Base-by-base conservation (phyloP, 2,329 filamentous ascomycete genomes). In the Xylaria sp. region DNA sequence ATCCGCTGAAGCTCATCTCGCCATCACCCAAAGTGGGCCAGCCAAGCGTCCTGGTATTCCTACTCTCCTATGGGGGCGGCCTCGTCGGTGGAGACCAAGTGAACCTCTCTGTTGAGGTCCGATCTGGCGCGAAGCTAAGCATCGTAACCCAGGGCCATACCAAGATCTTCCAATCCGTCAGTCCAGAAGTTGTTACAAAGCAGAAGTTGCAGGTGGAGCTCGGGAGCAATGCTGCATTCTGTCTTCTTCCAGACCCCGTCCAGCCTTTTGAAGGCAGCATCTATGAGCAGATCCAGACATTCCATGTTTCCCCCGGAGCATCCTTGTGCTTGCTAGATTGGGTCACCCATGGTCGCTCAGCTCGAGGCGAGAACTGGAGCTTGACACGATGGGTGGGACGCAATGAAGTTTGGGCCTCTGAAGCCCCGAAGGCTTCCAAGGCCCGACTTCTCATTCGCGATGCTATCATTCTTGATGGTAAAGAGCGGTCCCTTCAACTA, bases 51-150 rank as follows among this genome's bases (percentile, higher is more conserved):
- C 88, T 96, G 36, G 90, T 97, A 46, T 98, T 97, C 77, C 85
- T 98, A 43, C 86, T 99, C 57, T 97, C 94, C 0, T 99, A 98
- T 78, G 96, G 96, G 58, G 96, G 96, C 50, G 96, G 96, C 1
- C 88, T 99, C 15, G 92, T 99, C 1, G 93, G 91, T 13, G 94
- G 94, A 48, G 96, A 99, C 79, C 84, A 87, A 71, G 91, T 98
- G 78, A 84, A 90, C 75, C 87, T 99, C 30, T 83, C 84, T 23
- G 86, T 97, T 69, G 85, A 86, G 10, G 83, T 97, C 56, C 87
- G 88, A 12, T 73, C 84, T 2, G 81, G 82, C 2, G 90, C 93
- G 4, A 90, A 89, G 68, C 86, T 97, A 62, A 89, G 85, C 73
- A 81, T 90, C 41, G 87, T 88, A 67, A 91, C 89, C 0, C 89